Conservation (phyloP, 1,139 yeast species). For the Blastobotrys serpentis region DNA sequence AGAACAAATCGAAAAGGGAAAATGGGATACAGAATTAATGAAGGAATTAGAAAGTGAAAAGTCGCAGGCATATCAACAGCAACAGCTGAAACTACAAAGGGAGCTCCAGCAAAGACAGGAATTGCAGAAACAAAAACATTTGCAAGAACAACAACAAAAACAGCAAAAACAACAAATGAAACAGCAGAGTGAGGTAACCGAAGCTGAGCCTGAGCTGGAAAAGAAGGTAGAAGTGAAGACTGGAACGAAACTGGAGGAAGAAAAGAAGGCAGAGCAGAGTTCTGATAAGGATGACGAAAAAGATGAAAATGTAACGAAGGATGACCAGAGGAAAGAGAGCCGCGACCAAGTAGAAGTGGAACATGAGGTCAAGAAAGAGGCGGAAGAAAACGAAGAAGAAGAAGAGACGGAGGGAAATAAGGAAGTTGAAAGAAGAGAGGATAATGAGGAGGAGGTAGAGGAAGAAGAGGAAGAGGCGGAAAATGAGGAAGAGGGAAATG, state of each 20-base stretch:
- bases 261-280: neutral
- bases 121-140: slow-evolving; percentile 20
- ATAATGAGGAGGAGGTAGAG: slow-evolving; percentile 11
- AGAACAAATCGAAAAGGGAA: slow-evolving; percentile 39
- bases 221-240: slow-evolving; percentile 1
- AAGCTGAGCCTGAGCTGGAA: slow-evolving; percentile 22
- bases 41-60: slow-evolving; percentile 27
- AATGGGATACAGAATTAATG: slow-evolving; percentile 36
- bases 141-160: slow-evolving; percentile 27
- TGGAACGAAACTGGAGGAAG: neutral
- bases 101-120: slow-evolving; percentile 31
- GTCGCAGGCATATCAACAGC: slow-evolving; percentile 25
- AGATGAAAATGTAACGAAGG: neutral
- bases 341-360: neutral
- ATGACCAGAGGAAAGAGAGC: too few relatives aligned
- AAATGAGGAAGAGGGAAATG: slow-evolving; percentile 11
- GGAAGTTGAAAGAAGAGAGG: slow-evolving; percentile 5
- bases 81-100: slow-evolving; percentile 26
- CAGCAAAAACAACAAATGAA: slow-evolving; percentile 16
- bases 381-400: slow-evolving; percentile 8
- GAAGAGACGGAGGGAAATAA: slow-evolving; percentile 13
- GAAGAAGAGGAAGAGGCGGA: slow-evolving; percentile 15
- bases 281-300: slow-evolving; percentile 7
- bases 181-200: slow-evolving; percentile 23
- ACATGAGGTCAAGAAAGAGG: slow-evolving; percentile 1